Evolutionary conservation across 352 stramenopile genomes (phyloP).

Genomic region (Globisporangium emineosum): DNA sequence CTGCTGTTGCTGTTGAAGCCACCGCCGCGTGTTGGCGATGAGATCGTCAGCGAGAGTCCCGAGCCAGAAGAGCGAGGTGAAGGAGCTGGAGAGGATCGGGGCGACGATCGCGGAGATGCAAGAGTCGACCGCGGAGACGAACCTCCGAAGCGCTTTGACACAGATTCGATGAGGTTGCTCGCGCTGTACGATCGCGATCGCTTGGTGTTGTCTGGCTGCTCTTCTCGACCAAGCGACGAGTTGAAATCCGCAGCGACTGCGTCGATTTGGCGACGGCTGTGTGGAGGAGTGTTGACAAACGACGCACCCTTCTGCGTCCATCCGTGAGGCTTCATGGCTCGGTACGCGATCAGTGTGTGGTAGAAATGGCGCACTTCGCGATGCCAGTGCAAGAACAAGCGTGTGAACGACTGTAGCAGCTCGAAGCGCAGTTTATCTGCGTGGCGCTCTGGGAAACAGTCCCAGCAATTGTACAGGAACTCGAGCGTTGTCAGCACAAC

Average conservation of each 20-base stretch:
- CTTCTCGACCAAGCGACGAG: constrained; percentile 69
- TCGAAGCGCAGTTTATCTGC: constrained; percentile 85
- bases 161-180: constrained; percentile 80
- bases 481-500: constrained; percentile 85
- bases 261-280: constrained; percentile 85
- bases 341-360: constrained; percentile 82
- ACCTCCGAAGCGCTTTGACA: constrained; percentile 74
- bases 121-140: constrained; percentile 46
- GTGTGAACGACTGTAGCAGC: constrained; percentile 71
- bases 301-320: constrained; percentile 84
- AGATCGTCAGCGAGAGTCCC: constrained; percentile 67
- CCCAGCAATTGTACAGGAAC: constrained; percentile 89
- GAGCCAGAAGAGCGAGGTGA: constrained; percentile 44
- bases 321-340: constrained; percentile 81
- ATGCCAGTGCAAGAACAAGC: constrained; percentile 86
- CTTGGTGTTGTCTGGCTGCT: constrained; percentile 43
- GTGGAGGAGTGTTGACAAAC: constrained; percentile 85
- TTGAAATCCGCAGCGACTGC: constrained; percentile 86
- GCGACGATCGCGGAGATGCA: constrained; percentile 58
- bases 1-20: constrained; percentile 58
- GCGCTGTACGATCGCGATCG: constrained; percentile 78
- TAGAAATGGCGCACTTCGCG: constrained; percentile 86
- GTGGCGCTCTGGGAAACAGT: constrained; percentile 86
- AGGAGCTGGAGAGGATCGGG: constrained; percentile 51
- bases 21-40: constrained; percentile 62